A percentile compares a stretch with the other conserved stretches of the same genome.
phyloP scores from a whole-genome alignment of 2,329 filamentous ascomycete species.

The Chalara sp. region DNA sequence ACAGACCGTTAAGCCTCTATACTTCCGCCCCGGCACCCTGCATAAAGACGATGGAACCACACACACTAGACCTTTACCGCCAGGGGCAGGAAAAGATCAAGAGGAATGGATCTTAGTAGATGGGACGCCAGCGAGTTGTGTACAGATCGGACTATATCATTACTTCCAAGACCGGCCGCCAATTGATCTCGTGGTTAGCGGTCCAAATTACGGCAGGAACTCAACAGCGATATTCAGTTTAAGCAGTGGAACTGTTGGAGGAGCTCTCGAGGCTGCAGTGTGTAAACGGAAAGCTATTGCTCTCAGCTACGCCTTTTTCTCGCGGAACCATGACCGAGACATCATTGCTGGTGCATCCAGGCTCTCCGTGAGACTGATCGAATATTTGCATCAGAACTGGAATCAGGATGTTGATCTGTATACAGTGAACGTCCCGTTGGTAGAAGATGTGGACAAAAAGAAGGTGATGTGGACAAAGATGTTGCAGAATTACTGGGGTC shows the following conservation, averaged over 20 bases:
- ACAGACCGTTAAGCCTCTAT: constrained; percentile 74
- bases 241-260: constrained; percentile 71
- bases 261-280: constrained; percentile 69
- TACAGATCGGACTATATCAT: constrained; percentile 77
- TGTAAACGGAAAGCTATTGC: constrained; percentile 69
- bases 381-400: constrained; percentile 74
- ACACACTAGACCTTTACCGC: constrained; percentile 49
- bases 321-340: constrained; percentile 68
- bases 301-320: constrained; percentile 85
- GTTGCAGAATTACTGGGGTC: constrained; percentile 84
- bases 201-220: constrained; percentile 80
- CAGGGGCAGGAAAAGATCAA: constrained; percentile 37
- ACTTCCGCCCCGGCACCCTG: constrained; percentile 65
- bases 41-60: constrained; percentile 60
- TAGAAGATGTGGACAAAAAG: constrained; percentile 63
- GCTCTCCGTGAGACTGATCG: constrained; percentile 70
- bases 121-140: constrained; percentile 73
- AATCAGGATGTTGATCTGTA: constrained; percentile 73
- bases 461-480: constrained; percentile 80
- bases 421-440: constrained; percentile 80
- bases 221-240: constrained; percentile 74
- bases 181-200: constrained; percentile 70
- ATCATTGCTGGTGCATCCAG: constrained; percentile 73
- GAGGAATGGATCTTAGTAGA: constrained; percentile 81
- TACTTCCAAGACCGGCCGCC: constrained; percentile 67